Conservation (phyloP, 306 rosid genomes). For the Medicago lupulina region DNA sequence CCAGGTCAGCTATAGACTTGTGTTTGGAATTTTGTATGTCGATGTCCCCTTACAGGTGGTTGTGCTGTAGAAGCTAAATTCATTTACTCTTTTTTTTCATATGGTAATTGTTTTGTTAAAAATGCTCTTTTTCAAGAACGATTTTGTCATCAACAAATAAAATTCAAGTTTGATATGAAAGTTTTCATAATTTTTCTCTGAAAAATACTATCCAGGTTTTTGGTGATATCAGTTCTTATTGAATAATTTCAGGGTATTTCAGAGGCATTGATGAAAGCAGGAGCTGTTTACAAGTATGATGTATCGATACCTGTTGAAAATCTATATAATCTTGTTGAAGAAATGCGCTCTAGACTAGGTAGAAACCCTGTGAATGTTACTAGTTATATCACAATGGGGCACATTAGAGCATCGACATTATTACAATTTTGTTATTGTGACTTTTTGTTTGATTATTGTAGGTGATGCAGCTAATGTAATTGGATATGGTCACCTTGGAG, state of each 20-base stretch:
- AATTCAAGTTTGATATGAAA: neutral
- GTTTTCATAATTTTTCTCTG: neutral
- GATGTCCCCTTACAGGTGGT: too few relatives aligned
- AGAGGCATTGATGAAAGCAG: conserved; percentile 88
- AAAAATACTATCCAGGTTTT: conserved; percentile 14
- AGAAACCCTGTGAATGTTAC: conserved; percentile 31
- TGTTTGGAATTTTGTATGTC: too few relatives aligned
- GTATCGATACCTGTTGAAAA: conserved; percentile 82
- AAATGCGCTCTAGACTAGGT: conserved; percentile 82
- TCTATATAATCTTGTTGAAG: conserved; percentile 77
- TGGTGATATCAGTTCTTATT: neutral
- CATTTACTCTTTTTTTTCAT: too few relatives aligned
- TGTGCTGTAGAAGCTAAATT: too few relatives aligned
- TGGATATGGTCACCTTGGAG: conserved; percentile 97
- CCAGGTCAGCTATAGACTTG: too few relatives aligned
- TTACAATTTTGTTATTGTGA: neutral
- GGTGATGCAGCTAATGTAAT: conserved; percentile 72
- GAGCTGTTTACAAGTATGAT: conserved; percentile 90
- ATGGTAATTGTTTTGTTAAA: neutral
- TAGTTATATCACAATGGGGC: conserved; percentile 26
- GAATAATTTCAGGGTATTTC: conserved; percentile 69
- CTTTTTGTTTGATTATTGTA: conserved; percentile 31
- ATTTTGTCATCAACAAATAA: neutral
- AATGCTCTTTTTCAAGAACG: conserved; percentile 2
- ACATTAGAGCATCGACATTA: conserved; percentile 6